These are phyloP conservation scores for Mortierella claussenii DNA, from an alignment of 192 early-diverging fungal species.

Conservation along the genomic window DNA sequence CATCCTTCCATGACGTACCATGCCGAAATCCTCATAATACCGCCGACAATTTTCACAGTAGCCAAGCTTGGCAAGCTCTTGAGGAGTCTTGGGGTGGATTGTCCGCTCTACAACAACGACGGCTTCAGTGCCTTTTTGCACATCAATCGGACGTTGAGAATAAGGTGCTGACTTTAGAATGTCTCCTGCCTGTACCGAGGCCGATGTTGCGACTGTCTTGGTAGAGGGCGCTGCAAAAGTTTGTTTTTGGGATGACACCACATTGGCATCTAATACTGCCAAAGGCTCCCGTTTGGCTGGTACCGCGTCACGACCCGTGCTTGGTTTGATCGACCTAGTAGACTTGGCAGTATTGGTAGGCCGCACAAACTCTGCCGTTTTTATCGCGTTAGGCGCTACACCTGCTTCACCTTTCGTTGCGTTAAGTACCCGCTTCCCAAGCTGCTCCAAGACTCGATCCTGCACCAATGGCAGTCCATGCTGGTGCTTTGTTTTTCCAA, in stretches of 20 bases:
- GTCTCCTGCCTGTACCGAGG: not conserved
- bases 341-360: constrained; percentile 6
- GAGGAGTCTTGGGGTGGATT: not conserved
- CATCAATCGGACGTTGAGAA: not conserved
- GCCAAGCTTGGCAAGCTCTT: constrained; percentile 10
- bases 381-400: not conserved
- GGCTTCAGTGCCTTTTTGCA: not conserved
- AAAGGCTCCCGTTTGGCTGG: not conserved
- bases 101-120: not conserved
- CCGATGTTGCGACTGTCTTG: not conserved
- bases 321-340: not conserved
- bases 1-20: constrained; percentile 8
- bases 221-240: not conserved
- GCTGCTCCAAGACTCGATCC: constrained; percentile 20
- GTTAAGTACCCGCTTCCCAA: constrained; percentile 31
- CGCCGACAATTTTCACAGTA: constrained; percentile 44
- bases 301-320: not conserved
- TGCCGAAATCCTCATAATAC: constrained; percentile 8
- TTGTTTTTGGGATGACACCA: not conserved
- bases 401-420: constrained; percentile 16
- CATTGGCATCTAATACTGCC: not conserved
- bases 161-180: not conserved
- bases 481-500: not conserved
- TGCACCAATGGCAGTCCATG: constrained; percentile 6
- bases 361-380: constrained; percentile 19